Evolutionary conservation across 768 basidiomycete genomes (phyloP), one percentile per base, ranked within the genome.

Genomic region (Austroboletus festivus): DNA sequence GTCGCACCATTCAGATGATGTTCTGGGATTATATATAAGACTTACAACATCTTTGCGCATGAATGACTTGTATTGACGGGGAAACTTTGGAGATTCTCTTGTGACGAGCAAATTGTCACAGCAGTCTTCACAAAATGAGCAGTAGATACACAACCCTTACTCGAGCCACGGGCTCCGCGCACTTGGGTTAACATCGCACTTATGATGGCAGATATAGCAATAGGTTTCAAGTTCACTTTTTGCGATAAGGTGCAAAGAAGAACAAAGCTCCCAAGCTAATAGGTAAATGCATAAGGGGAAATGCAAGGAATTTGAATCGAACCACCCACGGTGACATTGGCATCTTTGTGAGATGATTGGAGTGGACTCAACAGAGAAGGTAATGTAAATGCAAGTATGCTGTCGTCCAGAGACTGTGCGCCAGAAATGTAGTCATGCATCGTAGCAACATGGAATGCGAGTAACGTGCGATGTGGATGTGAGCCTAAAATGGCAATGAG

Each of bases 401-500:
- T 84, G 61, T 88, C 86, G 55, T 86, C 81, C 26, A 89, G 59
- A 4, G 62, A 54, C 46, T 83, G 76, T 28, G 65, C 71, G 38
- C 76, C 70, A 31, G 81, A 78, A 33, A 99, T 73, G 59, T 87
- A 94, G 34, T 90, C 92, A 28, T 93, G 80, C 38, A 92, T 68
- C 1, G 79, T 79, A 7, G 87, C 84, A 7, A 87, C 79, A 65
- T 91, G 89, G 70, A 97, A 97, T 1, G 83, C 83, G 38, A 92
- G 67, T 15, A 98, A 69, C 0, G 86, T 79, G 31, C 83, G 83
- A 62, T 95, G 83, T n/a, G 64, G 60, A 47, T 66, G 62, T 2
- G 69, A 70, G 26, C 70, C 75, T 67, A 23, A 4, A 28, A 15
- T 15, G 37, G 8, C 4, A 6, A 15, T 60, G 28, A 60, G 53